Percentiles rank a stretch among this genome's conserved stretches.
Conservation (phyloP, 495 filamentous ascomycete genomes). For the Astrothelium macrocarpum region DNA sequence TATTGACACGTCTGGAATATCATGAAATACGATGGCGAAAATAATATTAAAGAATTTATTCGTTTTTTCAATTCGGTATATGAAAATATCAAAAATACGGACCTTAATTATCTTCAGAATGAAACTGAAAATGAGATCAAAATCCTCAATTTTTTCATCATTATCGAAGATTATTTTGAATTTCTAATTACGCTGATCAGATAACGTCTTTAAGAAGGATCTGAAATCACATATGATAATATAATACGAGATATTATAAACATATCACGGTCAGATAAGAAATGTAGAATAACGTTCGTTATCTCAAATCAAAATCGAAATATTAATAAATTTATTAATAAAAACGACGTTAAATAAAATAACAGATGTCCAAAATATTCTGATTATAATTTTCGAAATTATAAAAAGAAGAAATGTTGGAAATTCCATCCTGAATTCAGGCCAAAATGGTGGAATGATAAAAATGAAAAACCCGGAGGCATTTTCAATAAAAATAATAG, state of each 20-base stretch:
- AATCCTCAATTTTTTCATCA: neutral
- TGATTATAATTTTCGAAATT: neutral
- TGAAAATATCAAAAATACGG: neutral
- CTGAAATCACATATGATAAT: neutral
- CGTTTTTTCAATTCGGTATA: neutral
- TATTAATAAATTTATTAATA: neutral
- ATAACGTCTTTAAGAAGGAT: neutral
- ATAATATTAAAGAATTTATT: neutral
- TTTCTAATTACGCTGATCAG: neutral
- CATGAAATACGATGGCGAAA: neutral
- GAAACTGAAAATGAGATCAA: neutral
- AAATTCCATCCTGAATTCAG: neutral
- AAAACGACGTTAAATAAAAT: neutral
- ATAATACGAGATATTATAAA: neutral
- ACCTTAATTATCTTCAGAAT: neutral
- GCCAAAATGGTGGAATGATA: neutral
- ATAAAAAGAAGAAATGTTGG: neutral
- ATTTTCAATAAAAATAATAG: neutral
- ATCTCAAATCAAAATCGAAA: neutral
- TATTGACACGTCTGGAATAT: neutral
- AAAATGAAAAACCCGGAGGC: neutral
- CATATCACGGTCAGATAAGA: neutral
- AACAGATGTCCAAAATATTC: neutral
- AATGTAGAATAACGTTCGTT: neutral
- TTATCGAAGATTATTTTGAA: neutral